These are phyloP conservation scores for Euphorbia celastroides DNA, from an alignment of 441 rosid species.

Conservation along the genomic window DNA sequence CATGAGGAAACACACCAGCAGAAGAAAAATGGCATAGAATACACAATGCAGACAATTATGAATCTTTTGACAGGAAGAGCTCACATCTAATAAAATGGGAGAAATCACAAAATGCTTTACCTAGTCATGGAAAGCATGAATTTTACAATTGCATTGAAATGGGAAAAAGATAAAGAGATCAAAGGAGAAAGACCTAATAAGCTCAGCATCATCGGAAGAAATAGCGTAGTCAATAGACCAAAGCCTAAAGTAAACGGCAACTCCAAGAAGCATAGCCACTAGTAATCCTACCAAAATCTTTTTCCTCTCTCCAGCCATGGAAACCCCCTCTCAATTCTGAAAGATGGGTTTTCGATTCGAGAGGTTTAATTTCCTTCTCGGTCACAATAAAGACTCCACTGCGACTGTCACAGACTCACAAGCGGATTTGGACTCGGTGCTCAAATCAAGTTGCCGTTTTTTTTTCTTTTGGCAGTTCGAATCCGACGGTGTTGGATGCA, in stretches of 20 bases:
- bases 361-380: background rate
- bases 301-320: slow-evolving; percentile 51
- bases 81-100: background rate
- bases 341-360: background rate
- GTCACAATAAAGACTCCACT: background rate
- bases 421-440: background rate
- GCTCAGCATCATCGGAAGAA: slow-evolving; percentile 64
- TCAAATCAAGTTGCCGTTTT: no score
- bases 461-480: no score
- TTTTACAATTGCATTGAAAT: background rate
- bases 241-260: slow-evolving; percentile 70
- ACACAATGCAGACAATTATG: background rate
- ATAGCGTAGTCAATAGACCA: slow-evolving; percentile 80
- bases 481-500: background rate
- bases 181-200: slow-evolving; percentile 48
- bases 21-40: background rate
- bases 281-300: slow-evolving; percentile 44
- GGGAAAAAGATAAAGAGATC: background rate
- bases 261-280: slow-evolving; percentile 62
- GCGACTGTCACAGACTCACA: background rate
- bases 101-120: background rate
- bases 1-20: background rate
- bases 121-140: background rate
- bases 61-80: background rate
- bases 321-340: background rate